phyloP scores from a whole-genome alignment of 164 flowering plant genomes.

The Annona cherimola region DNA sequence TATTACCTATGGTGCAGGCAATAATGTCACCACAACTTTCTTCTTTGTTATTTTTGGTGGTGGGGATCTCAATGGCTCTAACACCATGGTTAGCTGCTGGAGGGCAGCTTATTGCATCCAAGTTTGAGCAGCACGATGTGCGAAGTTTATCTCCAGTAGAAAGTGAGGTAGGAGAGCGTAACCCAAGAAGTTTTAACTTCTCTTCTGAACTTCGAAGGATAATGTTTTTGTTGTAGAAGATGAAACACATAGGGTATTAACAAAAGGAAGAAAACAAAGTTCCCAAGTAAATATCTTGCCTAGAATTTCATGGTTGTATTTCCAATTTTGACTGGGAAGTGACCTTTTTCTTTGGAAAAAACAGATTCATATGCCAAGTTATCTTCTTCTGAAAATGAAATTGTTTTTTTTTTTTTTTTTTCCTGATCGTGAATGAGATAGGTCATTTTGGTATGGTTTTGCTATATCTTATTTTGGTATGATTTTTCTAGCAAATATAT shows the following conservation, averaged over 20 bases:
- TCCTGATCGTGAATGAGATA: too few relatives aligned
- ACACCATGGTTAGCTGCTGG: constrained; percentile 99
- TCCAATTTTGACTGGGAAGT: background rate
- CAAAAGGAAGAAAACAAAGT: background rate
- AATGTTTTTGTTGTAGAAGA: background rate
- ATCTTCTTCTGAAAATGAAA: background rate
- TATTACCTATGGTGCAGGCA: constrained; percentile 49
- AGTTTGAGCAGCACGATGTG: constrained; percentile 93
- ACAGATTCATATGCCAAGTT: background rate
- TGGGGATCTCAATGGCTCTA: constrained; percentile 98
- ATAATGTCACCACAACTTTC: constrained; percentile 93
- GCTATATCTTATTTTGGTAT: background rate
- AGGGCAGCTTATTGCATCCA: constrained; percentile 95
- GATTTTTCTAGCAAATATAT: background rate
- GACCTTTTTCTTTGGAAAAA: background rate
- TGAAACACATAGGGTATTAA: too few relatives aligned
- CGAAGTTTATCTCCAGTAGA: constrained; percentile 94
- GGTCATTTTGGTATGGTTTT: too few relatives aligned
- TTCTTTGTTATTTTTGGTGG: constrained; percentile 93
- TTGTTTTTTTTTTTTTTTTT: too few relatives aligned
- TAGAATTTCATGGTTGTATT: background rate
- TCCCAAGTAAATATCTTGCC: background rate
- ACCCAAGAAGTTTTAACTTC: background rate
- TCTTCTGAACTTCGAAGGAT: background rate
- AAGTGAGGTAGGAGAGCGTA: constrained; percentile 66